Conservation (phyloP, 2,329 filamentous ascomycete species). For the Ascochyta koolunga region DNA sequence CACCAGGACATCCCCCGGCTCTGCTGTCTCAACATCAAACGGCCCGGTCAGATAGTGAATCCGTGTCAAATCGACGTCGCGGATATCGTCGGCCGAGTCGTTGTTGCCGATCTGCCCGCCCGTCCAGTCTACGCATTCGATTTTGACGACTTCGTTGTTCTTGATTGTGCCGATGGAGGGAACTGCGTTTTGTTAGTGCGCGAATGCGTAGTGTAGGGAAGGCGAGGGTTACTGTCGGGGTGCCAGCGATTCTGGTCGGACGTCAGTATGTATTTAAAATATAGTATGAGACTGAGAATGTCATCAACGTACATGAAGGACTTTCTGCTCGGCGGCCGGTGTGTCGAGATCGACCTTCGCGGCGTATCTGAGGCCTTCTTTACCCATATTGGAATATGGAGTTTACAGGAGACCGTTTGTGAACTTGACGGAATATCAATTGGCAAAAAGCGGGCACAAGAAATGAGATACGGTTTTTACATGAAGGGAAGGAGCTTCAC, state of each 20-base stretch:
- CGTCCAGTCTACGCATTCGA: constrained; percentile 84
- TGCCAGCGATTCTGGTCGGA: constrained; percentile 84
- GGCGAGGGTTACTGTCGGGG: constrained; percentile 70
- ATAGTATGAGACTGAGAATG: constrained; percentile 2
- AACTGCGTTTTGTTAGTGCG: constrained; percentile 59
- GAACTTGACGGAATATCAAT: background rate
- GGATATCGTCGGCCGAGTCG: constrained; percentile 86
- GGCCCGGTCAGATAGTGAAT: constrained; percentile 90
- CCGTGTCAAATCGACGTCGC: constrained; percentile 80
- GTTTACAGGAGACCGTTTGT: background rate
- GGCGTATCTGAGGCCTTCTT: constrained; percentile 69
- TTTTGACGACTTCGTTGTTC: constrained; percentile 87
- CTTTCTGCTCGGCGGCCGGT: constrained; percentile 71
- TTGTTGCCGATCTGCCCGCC: constrained; percentile 84
- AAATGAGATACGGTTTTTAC: background rate
- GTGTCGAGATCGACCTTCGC: constrained; percentile 76
- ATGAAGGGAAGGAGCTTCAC: constrained; percentile 11
- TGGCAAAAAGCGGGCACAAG: background rate
- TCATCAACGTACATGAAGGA: constrained; percentile 72
- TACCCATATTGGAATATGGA: constrained; percentile 49
- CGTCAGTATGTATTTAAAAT: background rate
- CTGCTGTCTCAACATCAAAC: constrained; percentile 82
- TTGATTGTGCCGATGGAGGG: constrained; percentile 75
- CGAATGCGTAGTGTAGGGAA: background rate
- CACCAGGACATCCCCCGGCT: constrained; percentile 82